Evolutionary conservation across 257 asterid genomes (phyloP).

Genomic region (Solanum clarkiae): DNA sequence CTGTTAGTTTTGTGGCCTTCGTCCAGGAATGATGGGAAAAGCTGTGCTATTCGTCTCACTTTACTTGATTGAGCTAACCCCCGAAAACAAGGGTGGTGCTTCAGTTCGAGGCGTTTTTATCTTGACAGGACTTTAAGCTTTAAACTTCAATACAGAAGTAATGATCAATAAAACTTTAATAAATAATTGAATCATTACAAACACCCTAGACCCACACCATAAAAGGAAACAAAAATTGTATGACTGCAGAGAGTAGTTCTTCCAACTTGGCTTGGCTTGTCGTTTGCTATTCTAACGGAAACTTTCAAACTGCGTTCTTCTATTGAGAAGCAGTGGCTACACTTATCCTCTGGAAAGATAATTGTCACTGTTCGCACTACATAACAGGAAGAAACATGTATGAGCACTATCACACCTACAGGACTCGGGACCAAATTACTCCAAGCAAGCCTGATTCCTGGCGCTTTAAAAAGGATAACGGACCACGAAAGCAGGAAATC

Average conservation of each 20-base stretch:
- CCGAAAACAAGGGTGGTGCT: background rate
- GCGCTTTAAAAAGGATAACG: background rate
- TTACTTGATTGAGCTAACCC: background rate
- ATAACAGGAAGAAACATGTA: background rate
- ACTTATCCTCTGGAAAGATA: background rate
- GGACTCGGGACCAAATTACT: background rate
- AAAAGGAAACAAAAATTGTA: background rate
- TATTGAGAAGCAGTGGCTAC: background rate
- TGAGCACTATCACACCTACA: background rate
- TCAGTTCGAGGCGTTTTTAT: background rate
- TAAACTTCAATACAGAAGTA: too few relatives aligned
- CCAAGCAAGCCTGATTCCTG: background rate
- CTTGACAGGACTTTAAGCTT: too few relatives aligned
- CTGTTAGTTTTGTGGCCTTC: constrained; percentile 60
- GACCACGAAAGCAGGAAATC: background rate
- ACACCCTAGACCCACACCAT: background rate
- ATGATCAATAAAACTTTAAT: background rate
- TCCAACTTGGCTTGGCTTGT: background rate
- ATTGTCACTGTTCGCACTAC: background rate
- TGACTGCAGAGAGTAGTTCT: background rate
- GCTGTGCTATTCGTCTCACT: constrained; percentile 12
- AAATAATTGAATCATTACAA: background rate
- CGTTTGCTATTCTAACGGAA: background rate
- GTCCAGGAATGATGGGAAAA: constrained; percentile 55
- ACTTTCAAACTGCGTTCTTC: background rate